These are phyloP conservation scores for Scytalidium lignicola DNA, from an alignment of 2,329 filamentous ascomycete genomes.

Conservation along the genomic window DNA sequence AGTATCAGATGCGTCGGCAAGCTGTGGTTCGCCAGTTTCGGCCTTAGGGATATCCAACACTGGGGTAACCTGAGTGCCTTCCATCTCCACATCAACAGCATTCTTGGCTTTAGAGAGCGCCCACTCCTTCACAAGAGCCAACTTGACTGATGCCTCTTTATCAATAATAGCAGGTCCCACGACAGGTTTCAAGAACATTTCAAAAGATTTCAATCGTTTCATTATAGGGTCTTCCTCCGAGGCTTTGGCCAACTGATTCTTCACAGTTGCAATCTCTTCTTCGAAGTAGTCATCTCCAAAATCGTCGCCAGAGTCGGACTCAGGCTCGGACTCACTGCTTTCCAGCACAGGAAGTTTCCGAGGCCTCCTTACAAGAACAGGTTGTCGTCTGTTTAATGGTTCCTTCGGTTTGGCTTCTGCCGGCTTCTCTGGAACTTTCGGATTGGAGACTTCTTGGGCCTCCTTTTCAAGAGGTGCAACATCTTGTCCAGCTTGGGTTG, in stretches of 20 bases:
- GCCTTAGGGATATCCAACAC: not conserved
- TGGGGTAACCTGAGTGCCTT: not conserved
- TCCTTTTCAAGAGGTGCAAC: not conserved
- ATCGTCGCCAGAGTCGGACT: conserved; percentile 27
- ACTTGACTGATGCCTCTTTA: not conserved
- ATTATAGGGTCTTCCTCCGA: conserved; percentile 16
- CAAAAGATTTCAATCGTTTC: conserved; percentile 5
- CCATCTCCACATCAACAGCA: not conserved
- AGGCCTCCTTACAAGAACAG: conserved; percentile 14
- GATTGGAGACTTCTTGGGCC: not conserved
- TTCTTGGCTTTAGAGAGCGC: not conserved
- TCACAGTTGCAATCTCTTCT: conserved; percentile 22
- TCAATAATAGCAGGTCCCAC: conserved; percentile 10
- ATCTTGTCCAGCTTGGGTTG: not conserved
- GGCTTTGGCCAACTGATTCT: conserved; percentile 15
- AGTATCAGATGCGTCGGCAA: not conserved
- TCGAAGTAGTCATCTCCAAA: conserved; percentile 27
- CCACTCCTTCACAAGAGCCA: not conserved
- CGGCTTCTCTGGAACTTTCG: not conserved
- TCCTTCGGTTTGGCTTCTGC: not conserved
- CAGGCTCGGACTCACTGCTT: conserved; percentile 13
- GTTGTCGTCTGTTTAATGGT: conserved; percentile 7
- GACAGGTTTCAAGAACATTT: conserved; percentile 14
- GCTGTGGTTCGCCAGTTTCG: not conserved
- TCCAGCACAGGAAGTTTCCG: conserved; percentile 7